A percentile compares a stretch with the other conserved stretches of the same genome.
Conservation (phyloP, 306 rosid genomes). For the Pterocarpus macrocarpus region DNA sequence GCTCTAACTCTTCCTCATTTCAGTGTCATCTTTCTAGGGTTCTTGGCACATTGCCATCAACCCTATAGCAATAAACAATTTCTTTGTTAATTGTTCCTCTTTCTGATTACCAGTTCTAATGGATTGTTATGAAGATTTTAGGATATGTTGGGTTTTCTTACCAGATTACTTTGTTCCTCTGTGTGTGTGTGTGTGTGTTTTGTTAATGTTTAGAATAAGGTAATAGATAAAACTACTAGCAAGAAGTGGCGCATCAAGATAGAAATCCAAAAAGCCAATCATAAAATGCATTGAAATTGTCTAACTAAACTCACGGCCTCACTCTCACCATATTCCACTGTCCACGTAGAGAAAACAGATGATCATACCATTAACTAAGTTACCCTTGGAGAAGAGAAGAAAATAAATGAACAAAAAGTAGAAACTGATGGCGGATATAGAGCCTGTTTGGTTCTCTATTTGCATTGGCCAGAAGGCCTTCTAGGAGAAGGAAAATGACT, state of each 20-base stretch:
- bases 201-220: background rate
- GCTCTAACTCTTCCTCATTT: too few species aligned
- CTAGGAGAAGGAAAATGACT: too few species aligned
- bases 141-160: background rate
- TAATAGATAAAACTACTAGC: background rate
- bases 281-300: background rate
- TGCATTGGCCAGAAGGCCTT: too few species aligned
- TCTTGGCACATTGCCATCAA: too few species aligned
- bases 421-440: background rate
- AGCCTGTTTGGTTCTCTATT: too few species aligned
- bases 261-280: too few species aligned
- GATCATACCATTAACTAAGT: background rate
- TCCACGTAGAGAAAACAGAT: slow-evolving; percentile 10
- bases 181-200: too few species aligned
- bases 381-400: background rate
- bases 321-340: background rate
- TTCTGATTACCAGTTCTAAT: too few species aligned
- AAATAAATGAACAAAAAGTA: background rate
- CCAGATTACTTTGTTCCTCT: background rate
- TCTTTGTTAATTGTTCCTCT: too few species aligned
- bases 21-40: too few species aligned
- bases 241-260: background rate
- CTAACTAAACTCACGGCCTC: background rate
- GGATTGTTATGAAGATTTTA: background rate
- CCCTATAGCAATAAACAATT: too few species aligned